phyloP scores from a whole-genome alignment of 1,284 basidiomycete genomes.

The Rhodotorula sp. region DNA sequence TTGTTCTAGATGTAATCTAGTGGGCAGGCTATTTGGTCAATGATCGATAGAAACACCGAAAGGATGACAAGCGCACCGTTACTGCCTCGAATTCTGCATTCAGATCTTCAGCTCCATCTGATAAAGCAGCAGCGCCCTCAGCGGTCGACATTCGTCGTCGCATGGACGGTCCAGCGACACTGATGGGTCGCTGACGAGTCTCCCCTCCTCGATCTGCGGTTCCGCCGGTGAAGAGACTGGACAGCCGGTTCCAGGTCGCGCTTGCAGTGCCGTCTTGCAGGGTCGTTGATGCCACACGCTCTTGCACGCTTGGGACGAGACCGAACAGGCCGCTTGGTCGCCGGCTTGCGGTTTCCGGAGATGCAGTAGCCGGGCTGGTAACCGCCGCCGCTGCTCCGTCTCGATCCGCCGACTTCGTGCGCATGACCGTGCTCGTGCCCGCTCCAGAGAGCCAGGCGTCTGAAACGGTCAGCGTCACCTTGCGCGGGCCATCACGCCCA shows the following conservation, averaged over 20 bases:
- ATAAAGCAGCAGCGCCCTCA: too few species aligned
- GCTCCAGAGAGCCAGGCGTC: slow-evolving; percentile 47
- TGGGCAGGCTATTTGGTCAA: slow-evolving; percentile 5
- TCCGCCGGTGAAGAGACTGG: too few species aligned
- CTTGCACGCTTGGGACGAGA: not conserved
- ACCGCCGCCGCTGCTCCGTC: not conserved
- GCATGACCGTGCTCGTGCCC: slow-evolving; percentile 45
- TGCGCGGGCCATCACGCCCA: not conserved
- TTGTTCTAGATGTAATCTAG: too few species aligned
- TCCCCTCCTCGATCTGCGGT: slow-evolving; percentile 23
- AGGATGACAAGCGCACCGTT: slow-evolving; percentile 56
- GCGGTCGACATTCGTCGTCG: not conserved
- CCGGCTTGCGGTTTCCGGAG: slow-evolving; percentile 15
- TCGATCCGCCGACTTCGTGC: not conserved
- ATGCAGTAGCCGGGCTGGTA: too few species aligned
- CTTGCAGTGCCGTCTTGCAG: not conserved
- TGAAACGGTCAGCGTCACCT: slow-evolving; percentile 44
- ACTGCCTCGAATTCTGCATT: slow-evolving; percentile 58
- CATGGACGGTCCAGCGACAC: not conserved
- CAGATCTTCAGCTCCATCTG: slow-evolving; percentile 51
- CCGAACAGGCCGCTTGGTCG: slow-evolving; percentile 40
- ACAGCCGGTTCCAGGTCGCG: not conserved
- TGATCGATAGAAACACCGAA: not conserved
- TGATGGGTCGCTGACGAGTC: too few species aligned
- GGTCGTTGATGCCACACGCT: slow-evolving; percentile 25